phyloP scores from a whole-genome alignment of 1,284 basidiomycete genomes.

The Chalciporus sp. region DNA sequence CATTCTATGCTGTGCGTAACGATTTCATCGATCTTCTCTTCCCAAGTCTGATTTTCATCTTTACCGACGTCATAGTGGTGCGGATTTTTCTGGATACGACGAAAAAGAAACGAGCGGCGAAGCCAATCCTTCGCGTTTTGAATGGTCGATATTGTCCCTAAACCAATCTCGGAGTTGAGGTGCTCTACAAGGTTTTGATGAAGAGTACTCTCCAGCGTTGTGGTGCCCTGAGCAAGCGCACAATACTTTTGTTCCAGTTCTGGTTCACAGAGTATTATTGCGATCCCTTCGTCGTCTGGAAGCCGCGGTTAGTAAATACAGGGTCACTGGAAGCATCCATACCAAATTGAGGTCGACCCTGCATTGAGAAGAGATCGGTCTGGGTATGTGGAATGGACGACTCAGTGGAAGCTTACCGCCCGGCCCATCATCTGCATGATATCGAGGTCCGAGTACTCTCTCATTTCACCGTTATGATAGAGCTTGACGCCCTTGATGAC shows the following conservation, averaged over 20 bases:
- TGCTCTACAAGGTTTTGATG: slow-evolving; percentile 87
- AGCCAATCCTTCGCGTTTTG: slow-evolving; percentile 80
- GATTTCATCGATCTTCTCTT: slow-evolving; percentile 70
- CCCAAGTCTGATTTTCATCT: slow-evolving; percentile 62
- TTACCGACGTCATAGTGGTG: slow-evolving; percentile 70
- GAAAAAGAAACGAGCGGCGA: slow-evolving; percentile 79
- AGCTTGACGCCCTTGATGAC: slow-evolving; percentile 81
- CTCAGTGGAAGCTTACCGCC: slow-evolving; percentile 54
- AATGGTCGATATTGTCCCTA: slow-evolving; percentile 75
- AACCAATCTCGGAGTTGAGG: slow-evolving; percentile 89
- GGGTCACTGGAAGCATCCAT: slow-evolving; percentile 9
- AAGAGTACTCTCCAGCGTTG: slow-evolving; percentile 81
- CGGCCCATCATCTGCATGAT: slow-evolving; percentile 86
- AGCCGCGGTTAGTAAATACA: slow-evolving; percentile 9
- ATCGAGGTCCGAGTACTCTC: slow-evolving; percentile 82
- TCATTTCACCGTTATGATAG: slow-evolving; percentile 63
- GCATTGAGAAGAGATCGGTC: slow-evolving; percentile 11
- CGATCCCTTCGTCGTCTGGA: slow-evolving; percentile 74
- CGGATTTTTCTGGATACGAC: slow-evolving; percentile 84
- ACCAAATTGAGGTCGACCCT: slow-evolving; percentile 95
- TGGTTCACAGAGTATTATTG: slow-evolving; percentile 78
- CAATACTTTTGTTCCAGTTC: slow-evolving; percentile 76
- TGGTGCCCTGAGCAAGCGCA: slow-evolving; percentile 64
- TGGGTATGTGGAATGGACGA: not conserved
- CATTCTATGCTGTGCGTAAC: slow-evolving; percentile 66